Evolutionary conservation across 768 basidiomycete genomes (phyloP).

Genomic region (Mrakia blollopis): DNA sequence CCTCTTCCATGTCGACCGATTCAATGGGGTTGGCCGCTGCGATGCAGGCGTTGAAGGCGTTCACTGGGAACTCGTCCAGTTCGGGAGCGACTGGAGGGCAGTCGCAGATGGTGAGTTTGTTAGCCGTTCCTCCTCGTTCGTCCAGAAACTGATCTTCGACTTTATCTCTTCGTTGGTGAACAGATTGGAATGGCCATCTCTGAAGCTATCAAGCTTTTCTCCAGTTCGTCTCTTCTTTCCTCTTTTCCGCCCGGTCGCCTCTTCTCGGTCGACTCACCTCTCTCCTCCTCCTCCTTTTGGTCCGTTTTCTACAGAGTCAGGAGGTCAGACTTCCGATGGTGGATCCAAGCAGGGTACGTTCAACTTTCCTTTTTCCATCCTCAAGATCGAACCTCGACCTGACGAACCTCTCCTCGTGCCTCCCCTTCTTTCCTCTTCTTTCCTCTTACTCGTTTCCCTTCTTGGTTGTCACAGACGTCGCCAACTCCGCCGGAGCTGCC

Average conservation of each 20-base stretch:
- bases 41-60: slow-evolving; percentile 29
- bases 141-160: background rate
- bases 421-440: too few species aligned
- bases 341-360: slow-evolving; percentile 4
- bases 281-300: background rate
- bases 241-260: too few species aligned
- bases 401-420: too few species aligned
- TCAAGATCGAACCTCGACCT: too few species aligned
- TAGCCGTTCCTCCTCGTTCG: too few species aligned
- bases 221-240: background rate
- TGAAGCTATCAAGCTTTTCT: slow-evolving; percentile 30
- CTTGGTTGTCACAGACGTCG: slow-evolving; percentile 1
- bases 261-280: too few species aligned
- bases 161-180: background rate
- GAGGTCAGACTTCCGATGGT: slow-evolving; percentile 9
- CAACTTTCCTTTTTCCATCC: too few species aligned
- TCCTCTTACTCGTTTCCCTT: too few species aligned
- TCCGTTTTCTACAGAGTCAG: background rate
- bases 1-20: slow-evolving; percentile 5
- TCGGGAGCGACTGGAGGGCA: background rate
- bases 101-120: slow-evolving; percentile 27
- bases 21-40: slow-evolving; percentile 22
- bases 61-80: slow-evolving; percentile 10
- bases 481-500: slow-evolving; percentile 18
- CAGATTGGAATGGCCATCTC: slow-evolving; percentile 31